Evolutionary conservation across 164 flowering plant species (phyloP).

Genomic region (Aristolochia fimbriata): DNA sequence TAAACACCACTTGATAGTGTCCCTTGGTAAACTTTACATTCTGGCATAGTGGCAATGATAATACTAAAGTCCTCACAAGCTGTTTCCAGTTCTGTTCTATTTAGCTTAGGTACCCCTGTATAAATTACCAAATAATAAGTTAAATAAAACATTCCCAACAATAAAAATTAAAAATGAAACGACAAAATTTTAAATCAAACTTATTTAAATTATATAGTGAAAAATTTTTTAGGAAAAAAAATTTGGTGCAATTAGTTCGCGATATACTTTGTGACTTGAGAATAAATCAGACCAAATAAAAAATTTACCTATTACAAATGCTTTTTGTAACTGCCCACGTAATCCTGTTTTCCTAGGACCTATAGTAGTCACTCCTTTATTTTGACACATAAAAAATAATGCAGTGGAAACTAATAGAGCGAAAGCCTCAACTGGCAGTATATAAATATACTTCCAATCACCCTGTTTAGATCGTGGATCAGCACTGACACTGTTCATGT

Average conservation of each 20-base stretch:
- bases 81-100: constrained; percentile 76
- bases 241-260: no score
- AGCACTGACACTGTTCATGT: not conserved
- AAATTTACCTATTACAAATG: no score
- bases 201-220: no score
- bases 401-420: constrained; percentile 24
- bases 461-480: constrained; percentile 6
- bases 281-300: not conserved
- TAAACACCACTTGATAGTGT: constrained; percentile 96
- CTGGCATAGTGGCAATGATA: constrained; percentile 19
- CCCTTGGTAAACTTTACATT: constrained; percentile 68
- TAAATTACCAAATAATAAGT: constrained; percentile 3
- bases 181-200: no score
- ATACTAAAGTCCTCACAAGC: no score
- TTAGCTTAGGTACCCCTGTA: constrained; percentile 88
- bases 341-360: no score
- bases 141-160: no score
- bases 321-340: no score
- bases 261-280: no score
- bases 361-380: no score
- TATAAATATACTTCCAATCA: constrained; percentile 26
- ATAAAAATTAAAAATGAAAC: no score
- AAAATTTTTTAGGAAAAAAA: no score
- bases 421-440: constrained; percentile 23
- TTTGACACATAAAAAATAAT: constrained; percentile 30